A percentile compares a stretch with the other conserved stretches of the same genome.
Conservation (phyloP, 2,329 filamentous ascomycete genomes). For the Drechslera avenae region DNA sequence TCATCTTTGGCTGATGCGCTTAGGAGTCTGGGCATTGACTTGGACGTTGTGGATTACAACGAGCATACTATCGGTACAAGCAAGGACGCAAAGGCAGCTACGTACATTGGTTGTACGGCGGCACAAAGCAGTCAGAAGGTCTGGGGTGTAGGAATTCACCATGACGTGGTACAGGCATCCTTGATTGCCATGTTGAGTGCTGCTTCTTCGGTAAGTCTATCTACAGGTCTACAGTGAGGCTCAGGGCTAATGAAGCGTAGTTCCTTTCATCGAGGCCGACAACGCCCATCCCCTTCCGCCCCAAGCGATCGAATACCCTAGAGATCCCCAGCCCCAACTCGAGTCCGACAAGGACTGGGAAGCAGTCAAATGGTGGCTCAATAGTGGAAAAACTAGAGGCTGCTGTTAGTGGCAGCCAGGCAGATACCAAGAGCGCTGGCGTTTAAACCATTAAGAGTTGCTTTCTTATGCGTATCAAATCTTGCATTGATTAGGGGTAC, state of each 20-base stretch:
- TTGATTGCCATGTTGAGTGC: conserved; percentile 84
- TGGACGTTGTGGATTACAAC: conserved; percentile 94
- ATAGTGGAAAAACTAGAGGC: conserved; percentile 39
- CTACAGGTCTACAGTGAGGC: neutral
- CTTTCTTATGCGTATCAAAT: neutral
- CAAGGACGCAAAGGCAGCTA: conserved; percentile 86
- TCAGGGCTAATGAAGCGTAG: conserved; percentile 50
- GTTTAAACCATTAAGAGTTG: conserved; percentile 10
- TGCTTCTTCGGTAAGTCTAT: conserved; percentile 74
- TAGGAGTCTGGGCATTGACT: conserved; percentile 75
- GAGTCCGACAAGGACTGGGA: conserved; percentile 25
- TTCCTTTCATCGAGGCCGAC: conserved; percentile 73
- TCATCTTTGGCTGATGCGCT: conserved; percentile 86
- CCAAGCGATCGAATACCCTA: conserved; percentile 59
- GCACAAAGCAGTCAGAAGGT: conserved; percentile 71
- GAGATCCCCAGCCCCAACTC: conserved; percentile 38
- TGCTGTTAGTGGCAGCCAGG: conserved; percentile 33
- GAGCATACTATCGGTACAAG: conserved; percentile 89
- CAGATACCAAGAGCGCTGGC: conserved; percentile 26
- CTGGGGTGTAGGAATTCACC: conserved; percentile 90
- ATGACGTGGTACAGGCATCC: conserved; percentile 89
- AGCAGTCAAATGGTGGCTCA: conserved; percentile 19
- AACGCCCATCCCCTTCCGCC: conserved; percentile 69
- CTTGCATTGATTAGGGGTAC: neutral
- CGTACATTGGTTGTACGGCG: conserved; percentile 88